Base-by-base conservation (phyloP, 2,329 filamentous ascomycete species). In the Beauveria caledonica region DNA sequence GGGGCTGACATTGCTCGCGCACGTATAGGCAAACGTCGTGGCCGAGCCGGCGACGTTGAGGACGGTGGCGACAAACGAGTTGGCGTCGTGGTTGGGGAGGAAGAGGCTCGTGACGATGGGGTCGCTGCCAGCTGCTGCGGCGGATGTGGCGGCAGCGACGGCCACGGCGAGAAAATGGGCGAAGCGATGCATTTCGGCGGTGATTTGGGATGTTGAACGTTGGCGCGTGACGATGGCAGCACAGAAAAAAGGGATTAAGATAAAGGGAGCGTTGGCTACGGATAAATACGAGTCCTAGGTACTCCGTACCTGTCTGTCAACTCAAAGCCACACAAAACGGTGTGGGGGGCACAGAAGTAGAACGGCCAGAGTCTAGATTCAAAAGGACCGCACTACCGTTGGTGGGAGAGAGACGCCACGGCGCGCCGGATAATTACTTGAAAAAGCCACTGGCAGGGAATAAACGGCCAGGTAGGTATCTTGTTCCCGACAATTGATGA, bases 1-100 rank as follows among this genome's bases (percentile, higher is more conserved):
- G 5, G 58, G 25, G 36, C 63, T 56, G 40, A 61, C 61, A 21
- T 51, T 56, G 25, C 62, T 39, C 5, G 63, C 58, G 61, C 72
- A 75, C 25, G 60, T 60, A 23, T 73, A 49, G 50, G 64, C 64
- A 50, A 68, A 66, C 2, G 73, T 76, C 1, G 72, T 74, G 50
- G 68, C 66, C 9, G 53, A 62, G 10, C 49, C 56, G 39, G 68
- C 66, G 60, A 63, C 71, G 8, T 62, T 64, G 45, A 73, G 51
- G 56, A 74, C 63, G n/a, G 72, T 73, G 36, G 66, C 72, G 8
- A 66, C 66, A 13, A 71, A 52, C 10, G 56, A 48, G 19, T 67
- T 62, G 11, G 63, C 5, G 50, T 70, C 67, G 50, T 61, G 64
- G 44, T 64, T 46, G 29, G 68, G 68, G 48, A 72, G 62, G 29